These are phyloP conservation scores for Aspergillus campestris DNA, from an alignment of 495 filamentous ascomycete genomes.

Conservation along the genomic window DNA sequence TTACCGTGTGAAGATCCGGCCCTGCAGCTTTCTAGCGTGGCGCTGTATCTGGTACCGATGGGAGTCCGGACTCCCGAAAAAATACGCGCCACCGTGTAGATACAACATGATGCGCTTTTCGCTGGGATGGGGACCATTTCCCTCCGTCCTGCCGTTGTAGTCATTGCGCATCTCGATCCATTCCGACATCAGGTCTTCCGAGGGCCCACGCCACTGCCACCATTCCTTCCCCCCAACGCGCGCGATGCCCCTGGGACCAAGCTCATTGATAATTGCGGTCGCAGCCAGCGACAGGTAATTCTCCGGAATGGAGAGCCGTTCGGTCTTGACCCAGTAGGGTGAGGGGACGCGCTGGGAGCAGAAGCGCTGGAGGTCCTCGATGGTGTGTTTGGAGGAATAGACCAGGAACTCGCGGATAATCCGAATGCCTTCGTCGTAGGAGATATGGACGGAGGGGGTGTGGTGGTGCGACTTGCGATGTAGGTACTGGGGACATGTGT, in stretches of 20 bases:
- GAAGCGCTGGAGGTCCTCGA: slow-evolving; percentile 88
- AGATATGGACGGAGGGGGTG: slow-evolving; percentile 78
- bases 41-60: slow-evolving; percentile 95
- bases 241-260: slow-evolving; percentile 65
- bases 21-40: slow-evolving; percentile 87
- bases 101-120: slow-evolving; percentile 82
- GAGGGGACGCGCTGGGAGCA: slow-evolving; percentile 82
- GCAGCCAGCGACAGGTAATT: slow-evolving; percentile 54
- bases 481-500: slow-evolving; percentile 52
- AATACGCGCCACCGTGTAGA: slow-evolving; percentile 78
- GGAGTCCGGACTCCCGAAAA: slow-evolving; percentile 88
- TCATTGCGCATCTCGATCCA: slow-evolving; percentile 94
- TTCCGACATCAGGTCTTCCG: slow-evolving; percentile 63
- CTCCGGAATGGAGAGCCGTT: slow-evolving; percentile 61
- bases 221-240: slow-evolving; percentile 74
- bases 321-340: slow-evolving; percentile 78
- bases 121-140: slow-evolving; percentile 18
- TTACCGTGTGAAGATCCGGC: slow-evolving; percentile 70
- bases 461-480: slow-evolving; percentile 64
- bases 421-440: slow-evolving; percentile 89
- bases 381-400: slow-evolving; percentile 75
- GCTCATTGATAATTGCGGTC: slow-evolving; percentile 51
- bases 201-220: slow-evolving; percentile 83
- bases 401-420: slow-evolving; percentile 76
- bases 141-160: slow-evolving; percentile 59